Evolutionary conservation across 2,329 filamentous ascomycete species (phyloP).

Genomic region (Akanthomyces lecanii): DNA sequence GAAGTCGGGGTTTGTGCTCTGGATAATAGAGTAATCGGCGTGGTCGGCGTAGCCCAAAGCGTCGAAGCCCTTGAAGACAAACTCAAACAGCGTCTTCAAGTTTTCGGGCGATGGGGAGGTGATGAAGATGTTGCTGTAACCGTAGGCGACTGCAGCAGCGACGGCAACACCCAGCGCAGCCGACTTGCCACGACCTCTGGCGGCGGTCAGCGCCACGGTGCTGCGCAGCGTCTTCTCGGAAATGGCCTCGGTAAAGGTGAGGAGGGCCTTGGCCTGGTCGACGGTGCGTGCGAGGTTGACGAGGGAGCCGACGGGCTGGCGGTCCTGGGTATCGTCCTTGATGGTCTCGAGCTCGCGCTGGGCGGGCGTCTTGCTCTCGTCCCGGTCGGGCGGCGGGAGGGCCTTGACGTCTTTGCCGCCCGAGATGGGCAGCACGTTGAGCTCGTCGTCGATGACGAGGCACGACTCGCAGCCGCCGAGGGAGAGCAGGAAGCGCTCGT

Average conservation of each 20-base stretch:
- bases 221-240: slow-evolving; percentile 91
- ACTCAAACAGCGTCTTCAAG: slow-evolving; percentile 96
- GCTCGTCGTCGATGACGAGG: slow-evolving; percentile 92
- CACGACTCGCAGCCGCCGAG: slow-evolving; percentile 93
- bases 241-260: slow-evolving; percentile 95
- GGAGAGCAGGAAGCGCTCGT: slow-evolving; percentile 93
- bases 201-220: slow-evolving; percentile 90
- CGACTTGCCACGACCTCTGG: slow-evolving; percentile 92
- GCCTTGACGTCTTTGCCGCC: slow-evolving; percentile 86
- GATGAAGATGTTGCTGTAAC: slow-evolving; percentile 99
- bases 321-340: slow-evolving; percentile 82
- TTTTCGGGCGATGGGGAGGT: slow-evolving; percentile 97
- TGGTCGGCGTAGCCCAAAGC: slow-evolving; percentile 91
- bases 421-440: slow-evolving; percentile 95
- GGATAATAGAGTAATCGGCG: slow-evolving; percentile 94
- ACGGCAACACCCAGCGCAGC: slow-evolving; percentile 92
- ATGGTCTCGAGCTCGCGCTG: slow-evolving; percentile 76
- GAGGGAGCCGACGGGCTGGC: slow-evolving; percentile 79
- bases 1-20: slow-evolving; percentile 96
- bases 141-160: slow-evolving; percentile 88
- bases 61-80: slow-evolving; percentile 97
- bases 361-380: slow-evolving; percentile 66
- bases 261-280: slow-evolving; percentile 93
- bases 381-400: slow-evolving; percentile 70
- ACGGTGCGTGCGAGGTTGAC: slow-evolving; percentile 83